Percentiles rank a stretch among this genome's conserved stretches.
Conservation (phyloP, 176 grass and related monocot species). For the Sorghum bicolor region DNA sequence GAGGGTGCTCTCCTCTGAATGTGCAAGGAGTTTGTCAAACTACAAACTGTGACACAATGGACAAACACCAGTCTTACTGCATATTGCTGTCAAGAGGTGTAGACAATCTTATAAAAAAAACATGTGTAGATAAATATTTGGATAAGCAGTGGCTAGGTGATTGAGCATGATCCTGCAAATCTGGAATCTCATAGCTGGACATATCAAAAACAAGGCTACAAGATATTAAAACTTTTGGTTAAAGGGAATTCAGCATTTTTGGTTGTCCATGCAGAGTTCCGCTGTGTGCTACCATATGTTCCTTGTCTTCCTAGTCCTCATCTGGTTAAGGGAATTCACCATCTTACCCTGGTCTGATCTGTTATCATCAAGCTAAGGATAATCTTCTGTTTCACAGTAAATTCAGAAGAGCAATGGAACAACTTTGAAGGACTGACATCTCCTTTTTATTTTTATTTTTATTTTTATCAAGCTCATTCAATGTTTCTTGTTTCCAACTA, state of each 20-base stretch:
- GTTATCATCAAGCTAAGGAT: not conserved
- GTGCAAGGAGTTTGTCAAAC: not conserved
- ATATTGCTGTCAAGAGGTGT: not conserved
- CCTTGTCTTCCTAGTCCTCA: not conserved
- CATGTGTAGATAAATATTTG: not conserved
- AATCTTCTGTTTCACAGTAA: not conserved
- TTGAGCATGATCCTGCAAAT: not conserved
- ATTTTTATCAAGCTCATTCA: not conserved
- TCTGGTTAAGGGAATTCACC: not conserved
- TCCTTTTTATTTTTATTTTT: too few species aligned
- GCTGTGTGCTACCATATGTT: not conserved
- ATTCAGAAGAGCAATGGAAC: not conserved
- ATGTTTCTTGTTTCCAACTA: not conserved
- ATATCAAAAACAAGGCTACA: not conserved
- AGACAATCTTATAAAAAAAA: not conserved
- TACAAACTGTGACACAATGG: not conserved
- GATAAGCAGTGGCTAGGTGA: not conserved
- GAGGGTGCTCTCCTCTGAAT: not conserved
- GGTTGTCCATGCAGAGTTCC: not conserved
- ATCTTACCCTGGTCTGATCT: not conserved
- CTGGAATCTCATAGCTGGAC: not conserved
- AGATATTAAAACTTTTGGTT: not conserved
- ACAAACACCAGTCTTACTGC: not conserved
- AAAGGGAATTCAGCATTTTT: not conserved
- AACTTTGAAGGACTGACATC: constrained; percentile 1